A percentile compares a stretch with the other conserved stretches of the same genome.
phyloP scores from a whole-genome alignment of 495 filamentous ascomycete species.

The Aspergillus haitiensis region DNA sequence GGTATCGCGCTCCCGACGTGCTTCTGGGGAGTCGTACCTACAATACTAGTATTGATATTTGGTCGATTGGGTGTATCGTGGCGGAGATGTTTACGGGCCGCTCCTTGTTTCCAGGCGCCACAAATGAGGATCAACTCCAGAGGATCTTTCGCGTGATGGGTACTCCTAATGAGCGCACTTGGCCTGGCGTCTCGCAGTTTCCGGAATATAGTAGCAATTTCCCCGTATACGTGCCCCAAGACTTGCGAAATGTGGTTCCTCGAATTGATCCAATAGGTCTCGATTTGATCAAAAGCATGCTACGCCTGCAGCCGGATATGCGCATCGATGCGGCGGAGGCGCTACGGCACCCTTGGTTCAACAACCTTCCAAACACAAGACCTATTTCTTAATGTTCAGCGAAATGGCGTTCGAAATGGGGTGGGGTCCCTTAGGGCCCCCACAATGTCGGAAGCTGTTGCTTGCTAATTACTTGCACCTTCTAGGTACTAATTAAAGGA shows the following conservation, averaged over 20 bases:
- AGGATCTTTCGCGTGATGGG: conserved; percentile 98
- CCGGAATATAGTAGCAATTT: conserved; percentile 92
- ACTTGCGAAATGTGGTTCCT: conserved; percentile 76
- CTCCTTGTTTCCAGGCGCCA: conserved; percentile 89
- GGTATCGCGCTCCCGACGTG: conserved; percentile 94
- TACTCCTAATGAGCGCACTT: conserved; percentile 84
- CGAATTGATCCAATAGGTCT: conserved; percentile 83
- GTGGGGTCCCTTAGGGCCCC: neutral
- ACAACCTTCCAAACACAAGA: conserved; percentile 37
- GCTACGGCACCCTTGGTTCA: conserved; percentile 86
- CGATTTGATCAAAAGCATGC: conserved; percentile 81
- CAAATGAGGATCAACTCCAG: conserved; percentile 90
- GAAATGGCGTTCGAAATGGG: neutral
- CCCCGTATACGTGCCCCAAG: conserved; percentile 91
- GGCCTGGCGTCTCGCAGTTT: conserved; percentile 84
- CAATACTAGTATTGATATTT: conserved; percentile 97
- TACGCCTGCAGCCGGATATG: conserved; percentile 88
- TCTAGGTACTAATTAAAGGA: too few species aligned
- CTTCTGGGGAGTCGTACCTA: conserved; percentile 87
- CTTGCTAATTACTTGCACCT: too few species aligned
- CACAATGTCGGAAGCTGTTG: too few species aligned
- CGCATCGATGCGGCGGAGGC: conserved; percentile 80
- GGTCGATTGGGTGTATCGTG: conserved; percentile 98
- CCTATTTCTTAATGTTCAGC: conserved; percentile 2
- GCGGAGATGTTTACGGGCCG: conserved; percentile 96